Evolutionary conservation across 2,329 filamentous ascomycete genomes (phyloP), one percentile per base, ranked within the genome.

Genomic region (Pseudocercospora fuligena): DNA sequence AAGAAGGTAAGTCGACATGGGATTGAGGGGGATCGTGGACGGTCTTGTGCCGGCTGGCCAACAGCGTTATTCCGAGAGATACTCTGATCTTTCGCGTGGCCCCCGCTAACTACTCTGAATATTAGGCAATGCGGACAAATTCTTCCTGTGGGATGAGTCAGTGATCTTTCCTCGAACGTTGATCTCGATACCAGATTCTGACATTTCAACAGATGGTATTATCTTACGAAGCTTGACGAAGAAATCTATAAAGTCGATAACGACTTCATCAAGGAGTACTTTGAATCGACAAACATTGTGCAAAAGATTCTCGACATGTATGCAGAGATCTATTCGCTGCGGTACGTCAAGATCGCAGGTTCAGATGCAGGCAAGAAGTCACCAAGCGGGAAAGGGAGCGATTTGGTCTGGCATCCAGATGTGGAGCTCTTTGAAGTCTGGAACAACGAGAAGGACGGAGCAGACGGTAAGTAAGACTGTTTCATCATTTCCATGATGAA

Each of bases 231-330:
- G 27, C 54, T 57, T 19, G 54, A 40, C 27, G 5, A 51, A 61
- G 47, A 51, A 5, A 27, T 51, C 11, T 83, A 94, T 57, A 85
- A 87, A 72, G 93, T 94, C 73, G 93, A 94, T 68, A 90, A 93
- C 78, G 85, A 92, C 16, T 86, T 93, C 80, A 83, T 94, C 40
- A 65, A 59, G 23, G 66, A 68, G 29, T 68, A 66, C 58, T 70
- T 69, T 23, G 62, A 66, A 5, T 36, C 61, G 11, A 31, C 29
- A 2, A n/a, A 27, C 3, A 66, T 61, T 1, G 29, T 61, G 8
- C 60, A 59, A 12, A 36, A 23, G 12, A 58, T 70, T 7, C 54
- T 70, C n/a, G 63, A 68, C 5, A 51, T 70, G 11, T 63, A 63
- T 54, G 60, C 43, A 19, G 47, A 54, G 5, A 54, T 62, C 43